Conservation (phyloP, 1,284 basidiomycete species). For the Boletus mariae region DNA sequence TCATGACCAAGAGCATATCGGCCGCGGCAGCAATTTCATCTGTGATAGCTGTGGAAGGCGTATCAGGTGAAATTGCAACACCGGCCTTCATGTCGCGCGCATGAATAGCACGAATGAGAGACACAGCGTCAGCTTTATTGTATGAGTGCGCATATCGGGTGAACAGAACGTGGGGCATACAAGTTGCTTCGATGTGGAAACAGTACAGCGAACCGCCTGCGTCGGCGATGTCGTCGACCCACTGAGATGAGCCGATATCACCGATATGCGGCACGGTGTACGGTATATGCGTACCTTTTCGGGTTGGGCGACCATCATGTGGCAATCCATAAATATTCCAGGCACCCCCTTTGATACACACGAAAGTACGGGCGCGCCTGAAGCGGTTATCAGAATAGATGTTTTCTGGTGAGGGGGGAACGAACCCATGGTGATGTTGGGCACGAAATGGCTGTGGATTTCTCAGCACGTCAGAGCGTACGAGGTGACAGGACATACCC, state of each 20-base stretch:
- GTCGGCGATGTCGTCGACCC: conserved; percentile 94
- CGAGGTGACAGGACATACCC: conserved; percentile 51
- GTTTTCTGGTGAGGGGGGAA: conserved; percentile 7
- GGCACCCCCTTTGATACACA: conserved; percentile 89
- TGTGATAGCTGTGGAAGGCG: conserved; percentile 80
- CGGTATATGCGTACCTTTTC: conserved; percentile 57
- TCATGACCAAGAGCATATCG: conserved; percentile 98
- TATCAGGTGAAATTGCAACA: conserved; percentile 92
- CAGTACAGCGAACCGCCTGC: conserved; percentile 95
- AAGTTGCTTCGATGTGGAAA: conserved; percentile 95
- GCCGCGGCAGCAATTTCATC: conserved; percentile 76
- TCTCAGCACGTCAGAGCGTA: conserved; percentile 8
- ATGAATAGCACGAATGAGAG: conserved; percentile 77
- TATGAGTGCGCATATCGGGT: conserved; percentile 6
- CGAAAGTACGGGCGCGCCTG: conserved; percentile 86
- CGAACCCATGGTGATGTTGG: conserved; percentile 94
- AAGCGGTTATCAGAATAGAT: conserved; percentile 9
- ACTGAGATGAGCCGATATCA: conserved; percentile 47
- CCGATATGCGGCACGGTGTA: background rate
- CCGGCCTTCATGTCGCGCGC: conserved; percentile 83
- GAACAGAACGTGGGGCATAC: conserved; percentile 45
- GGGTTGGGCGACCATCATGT: conserved; percentile 99
- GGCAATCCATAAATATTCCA: conserved; percentile 99
- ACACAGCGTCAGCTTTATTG: conserved; percentile 62
- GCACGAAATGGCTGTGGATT: conserved; percentile 84